These are phyloP conservation scores for Leccinellum albellum DNA, from an alignment of 768 basidiomycete species.

Conservation along the genomic window DNA sequence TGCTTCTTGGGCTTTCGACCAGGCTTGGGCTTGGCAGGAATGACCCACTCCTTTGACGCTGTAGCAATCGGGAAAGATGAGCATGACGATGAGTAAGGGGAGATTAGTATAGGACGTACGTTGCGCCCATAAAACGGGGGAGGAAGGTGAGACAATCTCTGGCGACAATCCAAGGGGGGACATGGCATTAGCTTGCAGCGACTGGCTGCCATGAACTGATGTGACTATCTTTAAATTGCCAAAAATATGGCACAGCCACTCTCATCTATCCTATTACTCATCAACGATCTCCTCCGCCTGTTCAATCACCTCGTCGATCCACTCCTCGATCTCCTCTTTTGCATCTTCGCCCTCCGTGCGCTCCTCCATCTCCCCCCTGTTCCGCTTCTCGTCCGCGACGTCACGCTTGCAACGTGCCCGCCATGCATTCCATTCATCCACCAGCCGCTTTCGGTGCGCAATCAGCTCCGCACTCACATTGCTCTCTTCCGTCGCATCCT, in stretches of 20 bases:
- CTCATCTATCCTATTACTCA: constrained; percentile 32
- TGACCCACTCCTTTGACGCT: constrained; percentile 91
- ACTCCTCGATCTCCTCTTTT: constrained; percentile 90
- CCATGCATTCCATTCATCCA: constrained; percentile 99
- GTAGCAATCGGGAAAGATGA: constrained; percentile 1
- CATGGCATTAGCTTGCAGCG: constrained; percentile 21
- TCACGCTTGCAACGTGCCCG: constrained; percentile 67
- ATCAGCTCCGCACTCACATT: constrained; percentile 92
- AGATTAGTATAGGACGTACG: constrained; percentile 44
- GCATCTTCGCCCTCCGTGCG: constrained; percentile 46
- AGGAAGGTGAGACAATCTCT: constrained; percentile 32
- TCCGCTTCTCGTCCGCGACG: constrained; percentile 51
- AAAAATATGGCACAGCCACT: constrained; percentile 23
- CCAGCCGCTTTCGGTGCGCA: constrained; percentile 82
- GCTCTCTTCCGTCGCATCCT: constrained; percentile 93
- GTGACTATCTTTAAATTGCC: neutral
- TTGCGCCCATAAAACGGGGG: constrained; percentile 72
- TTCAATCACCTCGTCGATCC: constrained; percentile 90
- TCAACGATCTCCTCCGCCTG: constrained; percentile 77
- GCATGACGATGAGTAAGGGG: neutral
- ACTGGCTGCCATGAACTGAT: neutral
- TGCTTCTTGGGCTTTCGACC: constrained; percentile 87
- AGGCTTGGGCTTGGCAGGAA: constrained; percentile 82
- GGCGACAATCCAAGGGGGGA: constrained; percentile 28
- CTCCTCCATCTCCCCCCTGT: constrained; percentile 33